Base-by-base conservation (phyloP, 257 asterid species). In the Capsicum pubescens region DNA sequence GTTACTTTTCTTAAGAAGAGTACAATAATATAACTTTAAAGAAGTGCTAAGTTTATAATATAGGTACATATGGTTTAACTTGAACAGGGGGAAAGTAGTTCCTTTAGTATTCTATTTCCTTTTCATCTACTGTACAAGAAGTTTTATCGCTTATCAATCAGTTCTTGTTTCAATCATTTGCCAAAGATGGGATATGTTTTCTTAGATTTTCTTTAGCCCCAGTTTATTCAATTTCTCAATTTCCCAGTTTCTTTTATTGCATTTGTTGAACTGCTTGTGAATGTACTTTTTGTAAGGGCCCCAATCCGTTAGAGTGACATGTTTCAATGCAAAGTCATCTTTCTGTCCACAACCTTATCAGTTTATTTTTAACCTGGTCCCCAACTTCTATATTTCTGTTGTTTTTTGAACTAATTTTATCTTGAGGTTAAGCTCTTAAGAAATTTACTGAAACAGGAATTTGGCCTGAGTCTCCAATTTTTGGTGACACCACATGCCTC, bases 401-500 rank as follows among this genome's bases (percentile, higher is more conserved):
- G 13, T 44, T 72, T 74, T 35, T 81, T 6, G 9, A 82, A 72
- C 58, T 26, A 66, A 82, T 46, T 48, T 15, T 46, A n/a, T 8
- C 67, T 48, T 66, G 80, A 13, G 64, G 42, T 82, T 66, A 58
- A 39, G 36, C 3, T 48, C 55, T 50, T 52, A 35, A 35, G 26
- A 16, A 26, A 12, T 67, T 26, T 71, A 84, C 7, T 78, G 57
- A 66, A 79, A 67, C 92, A 96, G 98, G 99, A 83, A 90, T 96
- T 86, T 96, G 99, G 99, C 99, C 99, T 0, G 98, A 96, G 86
- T 91, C 98, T 39, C 94, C 94, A 76, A 93, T 98, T 90, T 96
- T 94, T 86, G 88, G 87, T 67, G 98, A 96, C 66, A 88, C 77
- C n/a, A 85, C 85, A 92, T 94, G 99, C 98, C 98, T 81, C 97